A percentile compares a stretch with the other conserved stretches of the same genome.
phyloP scores from a whole-genome alignment of 176 grass and related monocot genomes.

The Juncus inflexus region DNA sequence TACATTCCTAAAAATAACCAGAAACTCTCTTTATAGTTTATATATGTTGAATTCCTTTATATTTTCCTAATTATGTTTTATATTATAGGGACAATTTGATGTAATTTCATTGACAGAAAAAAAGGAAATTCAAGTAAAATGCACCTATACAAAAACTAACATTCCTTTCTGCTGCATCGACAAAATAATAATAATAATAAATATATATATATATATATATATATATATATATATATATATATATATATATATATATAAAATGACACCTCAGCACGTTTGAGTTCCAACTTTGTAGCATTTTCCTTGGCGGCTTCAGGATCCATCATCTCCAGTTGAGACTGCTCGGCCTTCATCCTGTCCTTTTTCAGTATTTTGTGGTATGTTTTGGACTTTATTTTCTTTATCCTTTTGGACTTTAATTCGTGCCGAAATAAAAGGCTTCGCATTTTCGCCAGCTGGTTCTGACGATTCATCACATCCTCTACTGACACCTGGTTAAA shows the following conservation, averaged over 20 bases:
- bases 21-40: no score
- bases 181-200: no score
- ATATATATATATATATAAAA: neutral
- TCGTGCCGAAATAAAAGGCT: constrained; percentile 95
- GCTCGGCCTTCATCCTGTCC: constrained; percentile 54
- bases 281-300: constrained; percentile 70
- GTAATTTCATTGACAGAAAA: no score
- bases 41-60: no score
- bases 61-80: no score
- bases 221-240: constrained; percentile 14
- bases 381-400: constrained; percentile 97
- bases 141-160: no score
- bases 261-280: constrained; percentile 80
- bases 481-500: constrained; percentile 58
- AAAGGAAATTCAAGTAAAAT: no score
- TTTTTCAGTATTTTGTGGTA: constrained; percentile 91
- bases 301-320: constrained; percentile 74
- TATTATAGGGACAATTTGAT: no score
- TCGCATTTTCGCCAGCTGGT: constrained; percentile 92
- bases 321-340: constrained; percentile 55
- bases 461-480: constrained; percentile 69
- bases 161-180: no score
- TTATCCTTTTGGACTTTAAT: constrained; percentile 86
- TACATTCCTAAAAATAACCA: no score
- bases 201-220: no score